Evolutionary conservation across 441 rosid species (phyloP), one percentile per base, ranked within the genome.

Genomic region (Geranium incanum): DNA sequence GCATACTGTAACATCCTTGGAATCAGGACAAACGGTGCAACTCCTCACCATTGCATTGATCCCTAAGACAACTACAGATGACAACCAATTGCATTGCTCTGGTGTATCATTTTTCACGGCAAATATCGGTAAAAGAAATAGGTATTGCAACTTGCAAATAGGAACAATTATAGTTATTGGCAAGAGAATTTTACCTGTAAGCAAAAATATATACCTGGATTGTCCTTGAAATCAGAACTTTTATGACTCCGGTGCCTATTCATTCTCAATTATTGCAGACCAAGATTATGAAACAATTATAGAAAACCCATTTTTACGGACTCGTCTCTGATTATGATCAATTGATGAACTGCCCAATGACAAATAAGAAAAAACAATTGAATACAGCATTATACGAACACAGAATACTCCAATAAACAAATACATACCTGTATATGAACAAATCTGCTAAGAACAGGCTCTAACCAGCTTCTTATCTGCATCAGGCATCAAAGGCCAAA

Each of bases 381-480:
- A 23, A 16, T 57, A 18, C 21, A 16, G 5, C 23, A 57, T 57
- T 15, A 16, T 6, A 57, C 5, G 6, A 0, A 1, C 28, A 18
- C 23, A 57, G 6, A 23, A 60, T 19, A 8, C 65, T 13, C 13
- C 36, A 41, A 68, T 67, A 62, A 36, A 60, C 59, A 70, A 66
- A 68, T 5, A 19, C 33, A 16, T 38, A 33, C 68, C 68, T 60
- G 75, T 6, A 62, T 4, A 72, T 70, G 72, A 21, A 70, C 69
- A 70, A 63, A 43, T 38, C 18, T 13, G 52, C 7, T 6, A 13
- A 52, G 11, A 55, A 16, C 65, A 21, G 68, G n/a, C 8, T 57
- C 68, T 45, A n/a, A 33, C 50, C 19, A 48, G 68, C 69, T 55
- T 36, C 50, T 67, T 65, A 68, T 65, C 74, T 74, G 82, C 77